Evolutionary conservation across 352 stramenopile species (phyloP), one percentile per base, ranked within the genome.

Genomic region (Phytopythium delawarense): DNA sequence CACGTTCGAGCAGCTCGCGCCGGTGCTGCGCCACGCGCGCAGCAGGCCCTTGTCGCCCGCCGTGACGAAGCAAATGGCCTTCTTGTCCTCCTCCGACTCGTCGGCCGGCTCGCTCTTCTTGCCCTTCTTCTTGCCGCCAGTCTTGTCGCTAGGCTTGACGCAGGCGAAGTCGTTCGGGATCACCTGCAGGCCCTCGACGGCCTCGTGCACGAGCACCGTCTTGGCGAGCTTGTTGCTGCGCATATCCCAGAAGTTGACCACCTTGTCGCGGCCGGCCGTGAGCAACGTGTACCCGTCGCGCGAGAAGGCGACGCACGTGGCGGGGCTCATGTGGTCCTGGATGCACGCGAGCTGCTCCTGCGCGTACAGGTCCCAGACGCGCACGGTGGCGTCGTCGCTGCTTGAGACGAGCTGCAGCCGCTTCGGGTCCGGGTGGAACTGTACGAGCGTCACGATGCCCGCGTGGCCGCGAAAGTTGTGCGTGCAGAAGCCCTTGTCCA

Each of bases 171-270:
- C 71, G 20, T 68, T 66, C 2, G 92, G 81, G 16, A 98, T 51
- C n/a, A 98, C 76, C 23, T 91, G 69, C 55, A 98, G 76, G n/a
- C 92, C 93, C 75, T 98, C 94, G n/a, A 99, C 75, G 46, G 92
- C 75, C 72, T 99, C 96, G 64, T 98, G 97, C 6, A 98, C 85
- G 12, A 98, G 79, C 37, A 99, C 81, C 1, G 96, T 99, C 69
- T 98, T 93, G 46, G 91, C 76, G 69, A 99, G 61, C 51, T 81
- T 72, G 62, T 92, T 74, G 68, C 84, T 74, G 46, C 79, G 75
- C 66, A 97, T 64, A 61, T 96, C 80, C 87, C 89, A 97, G 34
- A 97, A 86, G 71, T 97, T 97, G 23, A 97, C 78, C 4, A 98
- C 92, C 28, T 94, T 92, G 74, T 99, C 97, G 60, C 96, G 80